These are phyloP conservation scores for Aspergillus ibericus DNA, from an alignment of 2,329 filamentous ascomycete genomes.

Conservation along the genomic window DNA sequence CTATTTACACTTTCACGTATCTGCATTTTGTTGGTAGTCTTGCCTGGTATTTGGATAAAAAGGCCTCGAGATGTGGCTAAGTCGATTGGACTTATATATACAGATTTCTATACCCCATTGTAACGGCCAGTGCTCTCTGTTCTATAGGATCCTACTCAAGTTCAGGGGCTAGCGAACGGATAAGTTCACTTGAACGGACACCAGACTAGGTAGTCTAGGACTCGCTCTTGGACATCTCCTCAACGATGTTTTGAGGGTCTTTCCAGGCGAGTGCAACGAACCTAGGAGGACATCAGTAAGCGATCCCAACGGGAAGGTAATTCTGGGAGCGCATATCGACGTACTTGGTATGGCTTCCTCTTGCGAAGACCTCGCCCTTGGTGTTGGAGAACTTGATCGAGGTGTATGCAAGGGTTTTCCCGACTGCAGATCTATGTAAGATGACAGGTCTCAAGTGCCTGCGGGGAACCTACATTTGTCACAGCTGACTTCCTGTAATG, in stretches of 20 bases:
- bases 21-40: background rate
- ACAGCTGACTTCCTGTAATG: slow-evolving; percentile 56
- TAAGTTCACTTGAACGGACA: slow-evolving; percentile 14
- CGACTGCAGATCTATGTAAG: slow-evolving; percentile 46
- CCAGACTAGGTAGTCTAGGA: background rate
- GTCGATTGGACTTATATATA: slow-evolving; percentile 5
- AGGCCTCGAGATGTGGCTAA: background rate
- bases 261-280: slow-evolving; percentile 63
- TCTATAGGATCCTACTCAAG: background rate
- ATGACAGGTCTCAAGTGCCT: background rate
- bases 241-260: slow-evolving; percentile 61
- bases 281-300: slow-evolving; percentile 29
- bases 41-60: background rate
- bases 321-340: slow-evolving; percentile 13
- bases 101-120: background rate
- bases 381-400: slow-evolving; percentile 61
- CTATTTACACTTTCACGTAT: background rate
- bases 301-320: background rate
- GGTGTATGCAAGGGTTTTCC: slow-evolving; percentile 66
- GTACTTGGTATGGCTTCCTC: slow-evolving; percentile 68
- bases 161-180: background rate
- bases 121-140: background rate
- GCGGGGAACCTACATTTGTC: slow-evolving; percentile 58
- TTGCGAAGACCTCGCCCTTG: slow-evolving; percentile 60
- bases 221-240: slow-evolving; percentile 45